Evolutionary conservation across 2,329 filamentous ascomycete species (phyloP), one percentile per base, ranked within the genome.

Genomic region (Cladosporium oxysporum): DNA sequence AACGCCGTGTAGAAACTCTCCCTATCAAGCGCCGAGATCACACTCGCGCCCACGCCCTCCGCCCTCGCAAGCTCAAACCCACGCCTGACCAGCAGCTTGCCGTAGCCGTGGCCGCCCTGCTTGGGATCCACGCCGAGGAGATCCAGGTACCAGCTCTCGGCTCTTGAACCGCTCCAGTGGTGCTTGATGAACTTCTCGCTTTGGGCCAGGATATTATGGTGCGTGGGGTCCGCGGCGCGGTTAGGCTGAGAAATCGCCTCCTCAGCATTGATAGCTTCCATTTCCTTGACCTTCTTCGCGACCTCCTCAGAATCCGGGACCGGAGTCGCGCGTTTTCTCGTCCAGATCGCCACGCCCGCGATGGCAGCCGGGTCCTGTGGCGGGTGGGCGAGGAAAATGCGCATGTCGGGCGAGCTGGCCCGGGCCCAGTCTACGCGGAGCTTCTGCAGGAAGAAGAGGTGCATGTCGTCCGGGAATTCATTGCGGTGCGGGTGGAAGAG

Each of bases 41-140:
- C 70, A 60, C 71, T 71, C 18, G 70, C 69, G 23, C 78, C 69
- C 58, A 89, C 89, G 84, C 84, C 90, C 71, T 85, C 84, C 55
- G 52, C 44, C 57, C 58, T 71, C 50, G 74, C 73, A 11, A 66
- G 55, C 57, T 73, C 73, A n/a, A 76, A 70, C 3, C 74, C 74
- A 68, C 71, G 75, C 49, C 47, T 58, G 3, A 73, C 70, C 18
- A 76, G 65, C n/a, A 69, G 62, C 29, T 68, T 66, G 1, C 74
- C 74, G 28, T 71, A 69, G 0, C 74, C 74, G 37, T 70, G 67
- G 4, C 70, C 66, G 11, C 70, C 66, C 8, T 65, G 65, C 5
- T 61, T 37, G 1, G 73, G 71, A 59, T 70, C 70, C 1, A 75
- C 71, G 16, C 70, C 73, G 0, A 74, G 44, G 1, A 72, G 21